Evolutionary conservation across 1,139 yeast species (phyloP), one percentile per base, ranked within the genome.

Genomic region (Geotrichum carabidarum): DNA sequence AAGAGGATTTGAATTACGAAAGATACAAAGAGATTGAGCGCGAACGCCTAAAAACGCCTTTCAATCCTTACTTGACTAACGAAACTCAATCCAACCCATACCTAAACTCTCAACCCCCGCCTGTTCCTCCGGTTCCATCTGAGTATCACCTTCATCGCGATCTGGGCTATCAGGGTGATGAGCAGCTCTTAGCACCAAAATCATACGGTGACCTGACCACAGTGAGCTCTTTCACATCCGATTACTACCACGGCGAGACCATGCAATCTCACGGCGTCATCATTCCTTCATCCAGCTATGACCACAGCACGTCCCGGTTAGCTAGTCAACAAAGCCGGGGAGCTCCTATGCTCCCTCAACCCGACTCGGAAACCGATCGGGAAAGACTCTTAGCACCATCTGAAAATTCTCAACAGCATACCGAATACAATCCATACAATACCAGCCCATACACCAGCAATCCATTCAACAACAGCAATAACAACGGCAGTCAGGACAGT

Each of bases 1-100:
- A 67, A 18, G 52, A 58, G 27, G 67, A 68, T 43, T 58, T 68
- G 49, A 65, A 63, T 50, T 68, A 61, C 50, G 66, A 62, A 37
- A 63, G 61, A 30, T 63, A 60, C 52, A 51, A 53, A 41, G 55
- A 49, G 38, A 36, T 55, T 36, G 57, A 55, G 34, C 34, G 35
- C 11, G 50, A 42, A n/a, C 43, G 55, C 6, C n/a, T 48, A 31
- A 40, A 44, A 11, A 51, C 55, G 11, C 55, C 55, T 8, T 51
- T 51, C 22, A 47, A 47, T 32, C 55, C 55, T 12, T 42, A 47
- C 43, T 31, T 42, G 9, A 42, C 32, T 15, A 37, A 5, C 40
- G 17, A 12, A n/a, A 8, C 8, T 37, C 9, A 8, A 37, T 17
- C n/a, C 17, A 42, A 42, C 15, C 44, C 44, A 4, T 42, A 42